Evolutionary conservation across 163 green algal species (phyloP), one percentile per base, ranked within the genome.

Genomic region (Chloroidium sp.): DNA sequence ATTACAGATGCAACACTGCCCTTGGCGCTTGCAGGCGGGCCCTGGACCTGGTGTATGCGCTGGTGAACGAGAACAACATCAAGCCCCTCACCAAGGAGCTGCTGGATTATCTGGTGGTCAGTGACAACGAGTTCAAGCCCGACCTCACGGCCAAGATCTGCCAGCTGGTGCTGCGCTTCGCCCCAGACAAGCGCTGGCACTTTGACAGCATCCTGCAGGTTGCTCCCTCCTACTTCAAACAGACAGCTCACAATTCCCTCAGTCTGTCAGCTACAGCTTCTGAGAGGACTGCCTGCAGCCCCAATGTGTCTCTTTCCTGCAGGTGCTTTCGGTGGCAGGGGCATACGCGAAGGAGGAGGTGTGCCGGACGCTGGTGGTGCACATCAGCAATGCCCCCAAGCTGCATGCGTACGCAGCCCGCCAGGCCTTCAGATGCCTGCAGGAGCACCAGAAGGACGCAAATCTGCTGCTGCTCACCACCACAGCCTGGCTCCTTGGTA

Each of bases 11-110:
- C 36, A 36, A 36, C 36, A 36, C 36, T 36, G 36, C 36, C 36
- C 36, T 36, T 36, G 36, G 36, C 64, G 6, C 64, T 3, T 8
- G 83, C 69, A 81, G 84, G 13, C 80, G 88, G 1, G 96, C 96
- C 4, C 90, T 99, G 80, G 94, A 98, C 79, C 91, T 99, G 75
- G 96, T 98, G 81, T 98, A 97, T 86, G 91, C 90, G 0, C 89
- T 99, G 74, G 95, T 98, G n/a, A 98, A 97, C 81, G 92, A 97
- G 85, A 85, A 83, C 77, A 99, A 99, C 89, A 93, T 98, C 72
- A 88, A 89, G 36, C 88, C 91, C 61, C 89, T 99, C 67, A 94
- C 93, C 36, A 92, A 88, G 62, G 96, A 98, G 90, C 89, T 99
- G 85, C 87, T 98, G 60, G 93, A 98, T 69, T 98, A 98, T 88